phyloP scores from a whole-genome alignment of 257 asterid genomes.

The Solanum pimpinellifolium region DNA sequence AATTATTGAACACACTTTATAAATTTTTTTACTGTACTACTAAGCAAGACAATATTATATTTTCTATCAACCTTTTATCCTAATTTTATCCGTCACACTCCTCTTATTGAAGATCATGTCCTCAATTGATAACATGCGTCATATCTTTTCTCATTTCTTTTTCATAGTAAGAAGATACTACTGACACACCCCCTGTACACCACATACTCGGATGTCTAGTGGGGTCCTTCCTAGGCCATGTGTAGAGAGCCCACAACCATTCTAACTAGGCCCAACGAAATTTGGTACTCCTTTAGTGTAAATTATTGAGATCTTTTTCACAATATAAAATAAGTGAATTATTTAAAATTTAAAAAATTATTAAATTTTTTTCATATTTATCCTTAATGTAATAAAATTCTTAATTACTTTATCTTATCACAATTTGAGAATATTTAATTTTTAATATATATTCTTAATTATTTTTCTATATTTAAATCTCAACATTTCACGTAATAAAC shows the following conservation, averaged over 20 bases:
- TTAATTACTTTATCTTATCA: neutral
- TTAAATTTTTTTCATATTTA: too few relatives aligned
- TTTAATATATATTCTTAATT: neutral
- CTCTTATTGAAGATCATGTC: neutral
- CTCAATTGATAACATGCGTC: neutral
- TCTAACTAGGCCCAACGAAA: neutral
- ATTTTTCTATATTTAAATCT: too few relatives aligned
- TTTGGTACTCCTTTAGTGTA: neutral
- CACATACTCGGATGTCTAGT: neutral
- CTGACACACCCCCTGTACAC: neutral
- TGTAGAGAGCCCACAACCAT: neutral
- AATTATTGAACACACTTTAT: too few relatives aligned
- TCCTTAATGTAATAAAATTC: too few relatives aligned
- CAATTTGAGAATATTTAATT: too few relatives aligned
- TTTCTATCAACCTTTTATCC: neutral
- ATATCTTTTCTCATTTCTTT: neutral
- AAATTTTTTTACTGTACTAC: rapidly evolving
- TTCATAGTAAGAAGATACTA: neutral
- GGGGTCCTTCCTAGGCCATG: neutral
- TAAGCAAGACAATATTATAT: neutral
- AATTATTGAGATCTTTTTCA: too few relatives aligned
- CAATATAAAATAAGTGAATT: too few relatives aligned
- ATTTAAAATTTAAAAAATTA: too few relatives aligned
- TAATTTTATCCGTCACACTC: neutral
- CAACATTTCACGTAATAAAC: neutral